Percentiles rank a stretch among this genome's conserved stretches.
These are phyloP conservation scores for Trichophyton mentagrophytes DNA, from an alignment of 2,329 filamentous ascomycete species.

Conservation along the genomic window DNA sequence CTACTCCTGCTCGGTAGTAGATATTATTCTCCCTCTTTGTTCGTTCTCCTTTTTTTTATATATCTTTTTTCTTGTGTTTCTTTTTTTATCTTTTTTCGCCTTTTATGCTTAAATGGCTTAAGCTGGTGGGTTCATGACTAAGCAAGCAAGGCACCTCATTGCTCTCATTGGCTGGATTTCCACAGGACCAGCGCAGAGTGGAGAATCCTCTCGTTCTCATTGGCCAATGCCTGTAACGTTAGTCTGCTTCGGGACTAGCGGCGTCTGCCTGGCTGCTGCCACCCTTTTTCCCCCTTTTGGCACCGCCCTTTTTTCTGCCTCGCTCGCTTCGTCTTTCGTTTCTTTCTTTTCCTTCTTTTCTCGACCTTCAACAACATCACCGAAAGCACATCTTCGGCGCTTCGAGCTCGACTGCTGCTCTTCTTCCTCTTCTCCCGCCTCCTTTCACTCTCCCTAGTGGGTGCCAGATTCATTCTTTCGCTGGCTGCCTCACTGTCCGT, in stretches of 20 bases:
- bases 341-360: constrained; percentile 9
- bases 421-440: constrained; percentile 9
- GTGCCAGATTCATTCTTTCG: constrained; percentile 53
- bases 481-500: constrained; percentile 41
- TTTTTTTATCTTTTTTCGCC: neutral
- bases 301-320: neutral
- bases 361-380: constrained; percentile 5
- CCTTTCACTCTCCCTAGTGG: constrained; percentile 24
- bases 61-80: neutral
- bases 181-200: neutral
- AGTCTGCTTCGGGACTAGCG: neutral
- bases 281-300: constrained; percentile 3
- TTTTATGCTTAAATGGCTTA: neutral
- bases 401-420: neutral
- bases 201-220: neutral
- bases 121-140: neutral
- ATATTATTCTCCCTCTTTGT: neutral
- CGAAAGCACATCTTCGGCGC: neutral
- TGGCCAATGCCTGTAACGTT: neutral
- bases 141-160: neutral
- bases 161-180: neutral
- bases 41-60: neutral
- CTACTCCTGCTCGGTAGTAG: neutral
- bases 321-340: constrained; percentile 9
- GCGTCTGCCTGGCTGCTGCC: neutral